Conservation (phyloP, 2,329 filamentous ascomycete species). For the Botrytis byssoidea region DNA sequence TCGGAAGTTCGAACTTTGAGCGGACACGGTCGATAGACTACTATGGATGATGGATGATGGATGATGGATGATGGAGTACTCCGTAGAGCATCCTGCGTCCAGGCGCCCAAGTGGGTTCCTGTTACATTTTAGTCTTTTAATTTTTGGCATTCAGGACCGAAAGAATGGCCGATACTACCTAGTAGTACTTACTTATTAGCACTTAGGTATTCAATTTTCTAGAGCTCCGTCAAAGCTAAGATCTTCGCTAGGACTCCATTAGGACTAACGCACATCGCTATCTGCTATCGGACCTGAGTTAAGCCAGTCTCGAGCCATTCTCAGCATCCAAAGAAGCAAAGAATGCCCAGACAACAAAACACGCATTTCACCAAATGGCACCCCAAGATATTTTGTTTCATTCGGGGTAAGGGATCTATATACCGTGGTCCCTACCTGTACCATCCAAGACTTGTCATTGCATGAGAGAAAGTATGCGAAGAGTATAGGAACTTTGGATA, state of each 20-base stretch:
- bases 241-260: not conserved
- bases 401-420: not conserved
- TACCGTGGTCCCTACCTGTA: too few species aligned
- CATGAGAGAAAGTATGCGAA: not conserved
- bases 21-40: not conserved
- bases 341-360: not conserved
- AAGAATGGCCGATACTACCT: not conserved
- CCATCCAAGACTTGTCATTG: not conserved
- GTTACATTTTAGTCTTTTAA: not conserved
- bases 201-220: not conserved
- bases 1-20: not conserved
- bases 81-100: not conserved
- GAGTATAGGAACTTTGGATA: fast-evolving
- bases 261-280: not conserved
- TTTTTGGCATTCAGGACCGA: not conserved
- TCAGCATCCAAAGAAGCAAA: not conserved
- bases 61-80: not conserved
- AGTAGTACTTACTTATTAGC: too few species aligned
- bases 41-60: too few species aligned
- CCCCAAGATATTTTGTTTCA: not conserved
- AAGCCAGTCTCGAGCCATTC: not conserved
- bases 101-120: not conserved
- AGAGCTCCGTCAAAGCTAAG: not conserved
- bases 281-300: constrained; percentile 1
- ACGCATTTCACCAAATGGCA: not conserved